Base-by-base conservation (phyloP, 208 protist species). In the Herpetomonas tarakana region DNA sequence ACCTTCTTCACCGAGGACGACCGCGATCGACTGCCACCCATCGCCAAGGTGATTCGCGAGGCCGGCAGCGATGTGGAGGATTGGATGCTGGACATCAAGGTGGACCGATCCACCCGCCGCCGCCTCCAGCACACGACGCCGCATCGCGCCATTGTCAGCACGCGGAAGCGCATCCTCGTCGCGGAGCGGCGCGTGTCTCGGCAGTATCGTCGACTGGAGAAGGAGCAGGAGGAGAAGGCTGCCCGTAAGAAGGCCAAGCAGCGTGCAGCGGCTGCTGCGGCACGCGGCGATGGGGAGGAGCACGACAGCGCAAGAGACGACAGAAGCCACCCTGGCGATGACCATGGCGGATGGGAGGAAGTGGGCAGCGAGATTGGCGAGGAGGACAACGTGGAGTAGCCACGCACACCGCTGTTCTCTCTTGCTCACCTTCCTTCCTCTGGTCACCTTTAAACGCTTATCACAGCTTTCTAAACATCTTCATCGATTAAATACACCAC, bases 1-100 rank as follows among this genome's bases (percentile, higher is more conserved):
- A 99, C 98, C 1, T 97, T 99, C 29, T 99, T 98, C 64, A 99
- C 98, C 0, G 83, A 98, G 55, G 91, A 97, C 35, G 97, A 99
- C 70, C 73, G 71, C 24, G 69, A 89, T 49, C 80, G 88, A n/a
- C 83, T 98, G 35, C 84, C 91, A 1, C 72, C 76, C 41, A 90
- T 98, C 27, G 96, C 91, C 16, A 88, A 85, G 51, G 78, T 98
- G 2, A 94, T 98, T 58, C 87, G 84, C 58, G 83, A 94, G 26
- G 90, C 96, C 12, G 97, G 97, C n/a, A 95, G 78, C 58, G 64
- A 69, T 1, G 93, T 99, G 24, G 88, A 96, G 50, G 93, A 97
- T 19, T 99, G 94, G 92, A 98, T 99, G 88, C 76, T 97, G 50
- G 66, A 88, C 30, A 90, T 98, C 56, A 86, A 83, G 54, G 75